Conservation (phyloP, 495 filamentous ascomycete species). For the Pyrenula aspistea region DNA sequence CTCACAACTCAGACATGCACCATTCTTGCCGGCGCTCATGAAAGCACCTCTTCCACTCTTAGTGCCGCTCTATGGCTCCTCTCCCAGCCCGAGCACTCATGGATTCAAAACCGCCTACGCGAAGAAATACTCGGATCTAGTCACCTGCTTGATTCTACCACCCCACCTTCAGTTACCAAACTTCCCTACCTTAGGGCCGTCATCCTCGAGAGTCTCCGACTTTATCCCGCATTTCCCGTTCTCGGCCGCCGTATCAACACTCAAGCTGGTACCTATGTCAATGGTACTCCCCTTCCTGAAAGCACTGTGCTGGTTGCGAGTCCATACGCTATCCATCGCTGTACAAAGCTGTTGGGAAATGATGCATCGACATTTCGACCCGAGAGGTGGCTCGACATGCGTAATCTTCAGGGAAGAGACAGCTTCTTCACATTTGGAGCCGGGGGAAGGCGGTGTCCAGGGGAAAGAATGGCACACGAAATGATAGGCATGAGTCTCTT, state of each 20-base stretch:
- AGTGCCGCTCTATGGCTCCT: background rate
- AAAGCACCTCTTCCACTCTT: background rate
- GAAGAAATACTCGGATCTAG: background rate
- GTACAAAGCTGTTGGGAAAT: background rate
- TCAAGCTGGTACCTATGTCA: background rate
- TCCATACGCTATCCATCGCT: background rate
- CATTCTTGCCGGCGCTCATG: background rate
- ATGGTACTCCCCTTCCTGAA: background rate
- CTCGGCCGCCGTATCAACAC: background rate
- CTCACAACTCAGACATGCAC: background rate
- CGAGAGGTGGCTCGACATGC: background rate
- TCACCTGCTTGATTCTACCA: background rate
- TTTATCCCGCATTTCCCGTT: conserved; percentile 18
- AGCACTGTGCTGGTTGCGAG: background rate
- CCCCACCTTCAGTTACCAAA: background rate
- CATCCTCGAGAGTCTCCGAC: conserved; percentile 64
- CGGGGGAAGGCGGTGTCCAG: background rate
- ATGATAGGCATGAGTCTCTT: background rate
- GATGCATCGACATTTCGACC: background rate
- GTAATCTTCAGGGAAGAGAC: no score
- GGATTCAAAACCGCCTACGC: background rate
- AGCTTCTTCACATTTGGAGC: background rate
- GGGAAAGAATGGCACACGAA: background rate
- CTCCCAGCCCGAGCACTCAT: background rate
- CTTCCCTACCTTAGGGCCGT: conserved; percentile 62